Evolutionary conservation across 495 filamentous ascomycete species (phyloP), one percentile per base, ranked within the genome.

Genomic region (Penicillium alfredii): DNA sequence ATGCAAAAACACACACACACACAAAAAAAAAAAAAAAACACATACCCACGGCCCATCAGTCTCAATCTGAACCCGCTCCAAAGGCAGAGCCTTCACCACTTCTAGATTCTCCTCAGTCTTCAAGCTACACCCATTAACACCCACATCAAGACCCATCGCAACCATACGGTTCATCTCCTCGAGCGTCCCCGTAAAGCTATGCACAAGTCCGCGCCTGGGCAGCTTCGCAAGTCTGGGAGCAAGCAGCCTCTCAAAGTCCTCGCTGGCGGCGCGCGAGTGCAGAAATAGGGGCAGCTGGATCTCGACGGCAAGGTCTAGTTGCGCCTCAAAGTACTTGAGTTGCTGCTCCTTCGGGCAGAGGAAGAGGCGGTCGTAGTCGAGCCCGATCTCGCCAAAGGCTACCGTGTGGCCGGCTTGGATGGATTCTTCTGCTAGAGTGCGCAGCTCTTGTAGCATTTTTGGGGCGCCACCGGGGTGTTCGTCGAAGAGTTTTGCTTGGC

Each of bases 321-420:
- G 92, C 4, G 72, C 72, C 3, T 76, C 76, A 55, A 98, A 98
- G 42, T 86, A 93, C 45, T 84, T 80, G 6, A 88, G 71, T 53
- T 98, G 92, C 4, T 78, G 68, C 16, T 87, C 82, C 30, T 78
- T 82, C 1, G 76, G 69, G 49, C 78, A 84, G 49, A 88, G 78
- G 49, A 82, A 81, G 8, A 98, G 64, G 2, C 92, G 76, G 61
- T 98, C 92, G 55, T 97, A 98, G 62, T 98, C 92, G 1, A 98
- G 77, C 6, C 92, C 92, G 38, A 98, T 87, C 55, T 98, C 92
- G 26, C 92, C 92, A 55, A 96, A 94, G 13, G 92, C 93, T 8
- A 86, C 81, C 12, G 72, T 69, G 17, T 71, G 71, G 28, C 71
- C 77, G 17, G 60, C 51, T 30, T 58, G 49, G 48, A 58, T 69